Conservation (phyloP, 352 stramenopile species). For the Globisporangium apiculatum region DNA sequence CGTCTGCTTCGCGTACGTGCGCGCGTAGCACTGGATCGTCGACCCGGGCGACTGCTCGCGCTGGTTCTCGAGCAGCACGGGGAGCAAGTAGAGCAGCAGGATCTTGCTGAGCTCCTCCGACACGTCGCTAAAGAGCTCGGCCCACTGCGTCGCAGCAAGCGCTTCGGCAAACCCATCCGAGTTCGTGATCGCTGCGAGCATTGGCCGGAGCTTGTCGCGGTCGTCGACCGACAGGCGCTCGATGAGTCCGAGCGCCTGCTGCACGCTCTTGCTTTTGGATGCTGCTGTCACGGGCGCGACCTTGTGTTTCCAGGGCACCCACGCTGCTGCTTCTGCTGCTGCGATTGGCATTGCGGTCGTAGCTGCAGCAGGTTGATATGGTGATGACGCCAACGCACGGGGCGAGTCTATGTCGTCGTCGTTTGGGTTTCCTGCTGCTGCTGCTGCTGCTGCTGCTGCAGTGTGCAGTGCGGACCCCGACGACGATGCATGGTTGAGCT, state of each 20-base stretch:
- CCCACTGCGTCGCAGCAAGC: conserved; percentile 11
- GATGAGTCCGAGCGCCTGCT: conserved; percentile 28
- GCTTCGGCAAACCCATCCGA: conserved; percentile 10
- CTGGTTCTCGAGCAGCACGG: conserved; percentile 31
- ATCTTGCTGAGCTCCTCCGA: conserved; percentile 48
- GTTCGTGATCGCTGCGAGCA: conserved; percentile 25
- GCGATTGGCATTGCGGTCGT: neutral
- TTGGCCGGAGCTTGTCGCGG: conserved; percentile 39
- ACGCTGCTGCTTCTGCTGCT: conserved; percentile 6
- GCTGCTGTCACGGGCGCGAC: conserved; percentile 1
- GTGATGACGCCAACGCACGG: neutral
- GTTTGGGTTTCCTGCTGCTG: conserved; percentile 5
- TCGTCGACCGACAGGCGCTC: conserved; percentile 43
- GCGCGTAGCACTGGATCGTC: conserved; percentile 42
- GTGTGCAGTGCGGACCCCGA: no score
- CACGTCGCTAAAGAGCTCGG: conserved; percentile 42
- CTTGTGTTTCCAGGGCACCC: conserved; percentile 33
- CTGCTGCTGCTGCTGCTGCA: neutral
- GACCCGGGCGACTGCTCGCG: conserved; percentile 11
- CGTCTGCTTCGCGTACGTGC: conserved; percentile 48
- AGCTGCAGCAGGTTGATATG: neutral
- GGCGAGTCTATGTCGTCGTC: conserved; percentile 4
- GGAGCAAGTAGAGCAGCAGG: conserved; percentile 49
- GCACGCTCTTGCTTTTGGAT: conserved; percentile 18
- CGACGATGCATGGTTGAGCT: conserved; percentile 17